A percentile compares a stretch with the other conserved stretches of the same genome.
These are phyloP conservation scores for Sclerotinia trifoliorum DNA, from an alignment of 2,329 filamentous ascomycete species.

Conservation along the genomic window DNA sequence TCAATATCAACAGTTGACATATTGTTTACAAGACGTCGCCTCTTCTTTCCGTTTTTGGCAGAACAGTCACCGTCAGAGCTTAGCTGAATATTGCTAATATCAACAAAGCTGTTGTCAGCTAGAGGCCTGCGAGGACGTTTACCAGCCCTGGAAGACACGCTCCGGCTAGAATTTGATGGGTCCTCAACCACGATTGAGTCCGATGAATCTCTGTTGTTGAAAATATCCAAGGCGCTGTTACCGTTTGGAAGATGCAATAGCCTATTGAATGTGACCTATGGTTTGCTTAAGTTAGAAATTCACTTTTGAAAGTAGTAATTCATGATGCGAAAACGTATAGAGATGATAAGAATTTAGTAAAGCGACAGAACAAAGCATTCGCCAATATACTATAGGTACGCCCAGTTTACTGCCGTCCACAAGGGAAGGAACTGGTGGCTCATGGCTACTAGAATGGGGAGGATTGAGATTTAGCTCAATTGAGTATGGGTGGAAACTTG, in stretches of 20 bases:
- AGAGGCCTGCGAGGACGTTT: slow-evolving; percentile 33
- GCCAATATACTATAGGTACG: slow-evolving; percentile 4
- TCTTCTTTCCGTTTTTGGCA: slow-evolving; percentile 28
- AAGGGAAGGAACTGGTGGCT: neutral
- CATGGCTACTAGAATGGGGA: neutral
- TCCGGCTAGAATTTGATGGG: slow-evolving; percentile 23
- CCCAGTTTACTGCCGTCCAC: neutral
- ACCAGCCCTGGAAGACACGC: slow-evolving; percentile 25
- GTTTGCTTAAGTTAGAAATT: neutral
- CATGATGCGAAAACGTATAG: neutral
- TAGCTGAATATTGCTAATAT: slow-evolving; percentile 26
- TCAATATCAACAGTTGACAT: slow-evolving; percentile 26
- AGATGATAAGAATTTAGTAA: neutral
- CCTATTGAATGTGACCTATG: slow-evolving; percentile 47
- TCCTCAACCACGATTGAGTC: slow-evolving; percentile 23
- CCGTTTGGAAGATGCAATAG: slow-evolving; percentile 49
- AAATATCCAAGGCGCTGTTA: slow-evolving; percentile 45
- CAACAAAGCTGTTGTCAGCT: slow-evolving; percentile 28
- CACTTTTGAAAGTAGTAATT: neutral
- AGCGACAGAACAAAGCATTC: neutral
- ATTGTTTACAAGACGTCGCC: slow-evolving; percentile 30
- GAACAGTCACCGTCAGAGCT: slow-evolving; percentile 31
- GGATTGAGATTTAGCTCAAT: neutral
- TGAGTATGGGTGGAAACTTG: neutral
- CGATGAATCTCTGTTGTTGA: slow-evolving; percentile 37